These are phyloP conservation scores for Platanus orientalis DNA, from an alignment of 164 flowering plant species.

Conservation along the genomic window DNA sequence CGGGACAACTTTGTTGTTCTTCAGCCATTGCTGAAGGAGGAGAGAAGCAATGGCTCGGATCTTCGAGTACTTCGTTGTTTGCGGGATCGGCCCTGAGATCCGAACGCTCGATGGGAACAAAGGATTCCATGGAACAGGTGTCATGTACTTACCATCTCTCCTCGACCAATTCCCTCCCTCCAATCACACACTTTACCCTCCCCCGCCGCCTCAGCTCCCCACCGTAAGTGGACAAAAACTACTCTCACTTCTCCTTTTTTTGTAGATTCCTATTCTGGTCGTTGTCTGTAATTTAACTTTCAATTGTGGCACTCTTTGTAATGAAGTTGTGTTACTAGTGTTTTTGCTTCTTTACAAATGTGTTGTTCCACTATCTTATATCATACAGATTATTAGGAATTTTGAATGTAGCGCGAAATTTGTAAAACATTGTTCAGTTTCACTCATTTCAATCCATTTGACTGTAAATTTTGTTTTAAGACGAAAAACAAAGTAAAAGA, in stretches of 20 bases:
- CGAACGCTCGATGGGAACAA: slow-evolving; percentile 68
- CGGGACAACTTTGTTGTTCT: background rate
- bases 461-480: too few species aligned
- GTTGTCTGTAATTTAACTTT: background rate
- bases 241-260: background rate
- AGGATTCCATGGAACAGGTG: slow-evolving; percentile 69
- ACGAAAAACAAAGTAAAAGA: too few species aligned
- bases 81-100: slow-evolving; percentile 93
- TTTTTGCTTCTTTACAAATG: too few species aligned
- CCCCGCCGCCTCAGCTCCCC: slow-evolving; percentile 95
- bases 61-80: slow-evolving; percentile 93
- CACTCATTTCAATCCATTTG: too few species aligned
- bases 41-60: slow-evolving; percentile 47
- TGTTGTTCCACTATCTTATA: too few species aligned
- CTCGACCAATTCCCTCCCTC: slow-evolving; percentile 90
- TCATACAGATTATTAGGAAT: too few species aligned
- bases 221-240: slow-evolving; percentile 39
- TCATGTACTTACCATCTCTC: slow-evolving; percentile 64
- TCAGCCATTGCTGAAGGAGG: background rate
- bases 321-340: too few species aligned
- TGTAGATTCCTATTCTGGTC: background rate
- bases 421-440: too few species aligned
- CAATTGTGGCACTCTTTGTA: too few species aligned
- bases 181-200: slow-evolving; percentile 64
- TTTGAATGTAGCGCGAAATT: too few species aligned